Evolutionary conservation across 208 protist genomes (phyloP).

Genomic region (Leishmania amazonensis): DNA sequence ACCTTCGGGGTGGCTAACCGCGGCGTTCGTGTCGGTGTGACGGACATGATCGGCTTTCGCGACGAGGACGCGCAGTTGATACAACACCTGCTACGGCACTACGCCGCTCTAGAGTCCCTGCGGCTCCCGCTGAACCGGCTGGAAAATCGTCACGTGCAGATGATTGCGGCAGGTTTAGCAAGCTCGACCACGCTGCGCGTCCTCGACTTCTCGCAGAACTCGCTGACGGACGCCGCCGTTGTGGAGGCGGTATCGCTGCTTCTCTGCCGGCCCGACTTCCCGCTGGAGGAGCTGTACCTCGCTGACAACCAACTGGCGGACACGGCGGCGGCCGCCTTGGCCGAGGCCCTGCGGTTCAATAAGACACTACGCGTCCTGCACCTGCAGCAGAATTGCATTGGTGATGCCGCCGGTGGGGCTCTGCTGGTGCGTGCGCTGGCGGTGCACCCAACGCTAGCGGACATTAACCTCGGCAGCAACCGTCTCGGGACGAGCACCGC

Average conservation of each 20-base stretch:
- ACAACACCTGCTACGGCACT: slow-evolving; percentile 53
- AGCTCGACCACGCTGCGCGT: slow-evolving; percentile 65
- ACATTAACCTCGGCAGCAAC: slow-evolving; percentile 82
- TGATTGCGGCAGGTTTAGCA: slow-evolving; percentile 63
- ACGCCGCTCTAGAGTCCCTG: slow-evolving; percentile 51
- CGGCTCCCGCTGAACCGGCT: slow-evolving; percentile 77
- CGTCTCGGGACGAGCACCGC: slow-evolving; percentile 51
- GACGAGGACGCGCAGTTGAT: slow-evolving; percentile 71
- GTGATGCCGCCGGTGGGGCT: slow-evolving; percentile 63
- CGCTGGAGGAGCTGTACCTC: slow-evolving; percentile 81
- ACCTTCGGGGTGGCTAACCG: slow-evolving; percentile 72
- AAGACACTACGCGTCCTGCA: slow-evolving; percentile 70
- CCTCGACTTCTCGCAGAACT: slow-evolving; percentile 88
- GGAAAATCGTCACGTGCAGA: slow-evolving; percentile 46
- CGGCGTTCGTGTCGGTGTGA: slow-evolving; percentile 53
- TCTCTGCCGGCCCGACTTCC: slow-evolving; percentile 59
- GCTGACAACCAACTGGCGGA: slow-evolving; percentile 73
- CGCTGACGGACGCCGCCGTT: slow-evolving; percentile 68
- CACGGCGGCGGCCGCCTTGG: slow-evolving; percentile 65
- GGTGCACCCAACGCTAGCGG: slow-evolving; percentile 50
- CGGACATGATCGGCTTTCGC: slow-evolving; percentile 78
- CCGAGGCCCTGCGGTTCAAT: slow-evolving; percentile 74
- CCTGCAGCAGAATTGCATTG: slow-evolving; percentile 82
- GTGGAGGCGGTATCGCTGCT: slow-evolving; percentile 65
- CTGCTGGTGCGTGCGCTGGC: slow-evolving; percentile 54